Base-by-base conservation (phyloP, 75 land plant genomes). In the Cryptomeria japonica region DNA sequence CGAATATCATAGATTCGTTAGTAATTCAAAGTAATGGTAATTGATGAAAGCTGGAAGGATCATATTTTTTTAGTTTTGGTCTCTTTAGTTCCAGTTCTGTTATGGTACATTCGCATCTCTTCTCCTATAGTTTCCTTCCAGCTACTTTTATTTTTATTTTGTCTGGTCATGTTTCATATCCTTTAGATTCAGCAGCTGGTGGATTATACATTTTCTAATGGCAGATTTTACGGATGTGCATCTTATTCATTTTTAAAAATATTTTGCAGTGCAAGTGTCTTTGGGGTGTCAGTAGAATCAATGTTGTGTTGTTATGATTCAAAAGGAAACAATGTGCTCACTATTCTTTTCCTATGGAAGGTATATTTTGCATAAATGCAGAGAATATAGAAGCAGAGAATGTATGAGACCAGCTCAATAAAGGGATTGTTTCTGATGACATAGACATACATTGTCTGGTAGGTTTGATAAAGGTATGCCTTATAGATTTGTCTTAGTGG, bases 391-490 rank as follows among this genome's bases (percentile, higher is more conserved):
- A 98, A 88, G 99, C 97, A 87, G 95, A 98, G 84, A 89, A 93
- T 87, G 99, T 97, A 15, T 90, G 99, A 76, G 96, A 98, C 68
- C 99, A 97, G 86, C 91, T 98, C 37, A 98, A 98, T 92, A 93
- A 93, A 87, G 99, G 99, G 53, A 90, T 94, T 85, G 99, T 98
- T 51, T 97, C 99, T 37, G 88, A 90, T 51, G 94, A 98, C 83
- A 98, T 98, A 87, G 99, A 98, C 84, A 93, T 97, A 47, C 99
- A 98, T 79, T 98, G 99, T 82, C 90, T 98, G 56, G 99, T 99
- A 3, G 97, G 99, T 49, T 94, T 98, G 58, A 98, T 98, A 41
- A 98, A 94, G 95, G 96, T 95, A 87, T 58, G 19, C 34, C 72
- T 34, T 85, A 5, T 84, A 47, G 25, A 2, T 46, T 85, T n/a